Evolutionary conservation across 106 monocot genomes (phyloP), one percentile per base, ranked within the genome.

Genomic region (Acorus calamus): DNA sequence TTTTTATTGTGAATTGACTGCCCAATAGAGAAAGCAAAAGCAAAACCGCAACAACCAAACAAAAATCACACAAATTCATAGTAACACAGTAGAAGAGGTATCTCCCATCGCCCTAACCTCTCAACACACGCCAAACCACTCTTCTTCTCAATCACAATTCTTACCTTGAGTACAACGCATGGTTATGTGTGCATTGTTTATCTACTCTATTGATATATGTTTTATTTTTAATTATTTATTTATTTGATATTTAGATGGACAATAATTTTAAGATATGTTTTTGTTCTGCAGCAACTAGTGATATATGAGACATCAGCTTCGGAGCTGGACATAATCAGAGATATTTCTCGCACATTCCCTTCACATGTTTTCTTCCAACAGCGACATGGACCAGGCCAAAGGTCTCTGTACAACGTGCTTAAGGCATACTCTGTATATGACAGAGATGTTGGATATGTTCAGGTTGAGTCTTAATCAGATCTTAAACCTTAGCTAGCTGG

Each of bases 361-460:
- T 77, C 98, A 28, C 98, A 98, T 79, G 79, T 98, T 53, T 98
- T 92, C 68, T 98, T 92, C 63, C 98, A 92, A 68, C 91, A 85
- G 48, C 87, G 98, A 57, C 98, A 98, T 81, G 98, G 98, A 6
- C 98, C 80, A 50, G 98, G 98, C 60, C 98, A 98, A 69, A 88
- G 92, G 64, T 98, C 98, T 46, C 68, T 98, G 47, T 98, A 98
- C 67, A 98, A 98, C 74, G 85, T 98, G 73, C 59, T 98, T 50
- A 98, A 98, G 68, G 98, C 98, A 47, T 98, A 98, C 52, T 98
- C 98, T 58, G 88, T 98, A 8, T 98, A 83, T 81, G 98, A 98
- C 72, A 83, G 85, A 69, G 88, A 88, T 77, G 92, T 98, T 71
- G 98, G 98, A 61, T 98, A 98, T 79, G 98, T 98, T 74, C 98